phyloP scores from a whole-genome alignment of 2,329 filamentous ascomycete genomes.

The Alternaria sp. region DNA sequence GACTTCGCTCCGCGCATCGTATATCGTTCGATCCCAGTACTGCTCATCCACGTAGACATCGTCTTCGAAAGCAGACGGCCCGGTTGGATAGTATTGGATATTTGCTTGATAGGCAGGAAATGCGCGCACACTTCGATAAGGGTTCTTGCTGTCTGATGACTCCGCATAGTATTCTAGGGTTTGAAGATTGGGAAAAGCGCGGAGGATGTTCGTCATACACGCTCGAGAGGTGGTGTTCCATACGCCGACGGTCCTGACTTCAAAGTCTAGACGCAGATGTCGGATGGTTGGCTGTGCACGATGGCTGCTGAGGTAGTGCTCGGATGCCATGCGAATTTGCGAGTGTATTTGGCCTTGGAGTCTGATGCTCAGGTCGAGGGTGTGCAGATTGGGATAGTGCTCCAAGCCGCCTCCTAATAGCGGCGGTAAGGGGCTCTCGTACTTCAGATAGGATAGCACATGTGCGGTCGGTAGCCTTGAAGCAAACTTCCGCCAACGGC shows the following conservation, averaged over 20 bases:
- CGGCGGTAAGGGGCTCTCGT: background rate
- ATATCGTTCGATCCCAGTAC: slow-evolving; percentile 12
- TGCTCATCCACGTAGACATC: background rate
- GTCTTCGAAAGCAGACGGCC: background rate
- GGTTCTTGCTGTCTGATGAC: slow-evolving; percentile 15
- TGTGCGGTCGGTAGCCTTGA: background rate
- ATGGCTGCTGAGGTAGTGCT: background rate
- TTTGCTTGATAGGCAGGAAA: slow-evolving; percentile 23
- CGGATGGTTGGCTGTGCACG: background rate
- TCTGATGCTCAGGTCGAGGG: slow-evolving; percentile 5
- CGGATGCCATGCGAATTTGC: background rate
- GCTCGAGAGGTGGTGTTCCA: slow-evolving; percentile 3
- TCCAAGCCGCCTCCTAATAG: background rate
- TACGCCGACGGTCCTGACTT: slow-evolving; percentile 13
- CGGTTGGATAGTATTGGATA: slow-evolving; percentile 17
- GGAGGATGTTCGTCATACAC: slow-evolving; percentile 8
- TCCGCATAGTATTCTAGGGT: slow-evolving; percentile 20
- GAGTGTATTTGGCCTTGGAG: background rate
- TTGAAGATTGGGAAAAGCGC: slow-evolving; percentile 3
- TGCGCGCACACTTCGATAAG: slow-evolving; percentile 12
- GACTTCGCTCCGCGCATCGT: slow-evolving; percentile 20
- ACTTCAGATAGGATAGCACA: slow-evolving; percentile 2
- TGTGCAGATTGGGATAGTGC: background rate
- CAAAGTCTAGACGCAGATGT: slow-evolving; percentile 20
- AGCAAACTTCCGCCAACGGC: background rate